Conservation (phyloP, 495 filamentous ascomycete genomes). For the Clavariopsis aquatica region DNA sequence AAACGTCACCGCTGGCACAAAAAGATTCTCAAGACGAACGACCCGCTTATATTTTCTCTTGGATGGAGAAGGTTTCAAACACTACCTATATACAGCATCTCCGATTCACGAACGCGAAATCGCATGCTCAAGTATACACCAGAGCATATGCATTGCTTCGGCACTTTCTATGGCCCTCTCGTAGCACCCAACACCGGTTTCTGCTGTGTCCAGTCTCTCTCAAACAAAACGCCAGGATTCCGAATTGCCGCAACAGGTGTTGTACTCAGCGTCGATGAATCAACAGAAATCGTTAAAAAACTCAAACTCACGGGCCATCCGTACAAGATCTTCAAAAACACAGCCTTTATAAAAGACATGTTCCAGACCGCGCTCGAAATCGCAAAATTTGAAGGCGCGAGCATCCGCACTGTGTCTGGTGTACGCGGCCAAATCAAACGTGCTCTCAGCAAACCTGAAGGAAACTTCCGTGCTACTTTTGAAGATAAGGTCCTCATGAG, state of each 20-base stretch:
- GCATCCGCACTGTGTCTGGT: conserved; percentile 92
- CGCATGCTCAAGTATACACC: conserved; percentile 97
- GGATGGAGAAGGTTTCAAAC: conserved; percentile 97
- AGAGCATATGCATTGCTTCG: conserved; percentile 98
- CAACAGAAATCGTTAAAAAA: conserved; percentile 97
- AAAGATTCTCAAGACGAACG: conserved; percentile 96
- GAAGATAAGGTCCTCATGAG: conserved; percentile 97
- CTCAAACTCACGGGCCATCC: conserved; percentile 89
- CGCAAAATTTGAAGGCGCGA: conserved; percentile 95
- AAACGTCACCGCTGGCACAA: conserved; percentile 98
- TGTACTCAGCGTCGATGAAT: conserved; percentile 88
- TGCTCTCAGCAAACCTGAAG: conserved; percentile 86
- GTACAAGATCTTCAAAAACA: conserved; percentile 99
- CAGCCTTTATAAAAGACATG: conserved; percentile 98
- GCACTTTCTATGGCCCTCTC: conserved; percentile 90
- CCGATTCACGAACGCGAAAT: conserved; percentile 87
- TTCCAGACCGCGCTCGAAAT: conserved; percentile 89
- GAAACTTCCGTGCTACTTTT: conserved; percentile 92
- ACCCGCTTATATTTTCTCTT: conserved; percentile 93
- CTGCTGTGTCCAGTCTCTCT: conserved; percentile 88
- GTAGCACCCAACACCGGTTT: conserved; percentile 96
- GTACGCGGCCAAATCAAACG: conserved; percentile 96
- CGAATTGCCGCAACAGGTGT: conserved; percentile 92
- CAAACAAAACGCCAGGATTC: conserved; percentile 84
- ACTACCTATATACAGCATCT: conserved; percentile 89